Conservation (phyloP, 345 rosid species). For the Trapa incisa region DNA sequence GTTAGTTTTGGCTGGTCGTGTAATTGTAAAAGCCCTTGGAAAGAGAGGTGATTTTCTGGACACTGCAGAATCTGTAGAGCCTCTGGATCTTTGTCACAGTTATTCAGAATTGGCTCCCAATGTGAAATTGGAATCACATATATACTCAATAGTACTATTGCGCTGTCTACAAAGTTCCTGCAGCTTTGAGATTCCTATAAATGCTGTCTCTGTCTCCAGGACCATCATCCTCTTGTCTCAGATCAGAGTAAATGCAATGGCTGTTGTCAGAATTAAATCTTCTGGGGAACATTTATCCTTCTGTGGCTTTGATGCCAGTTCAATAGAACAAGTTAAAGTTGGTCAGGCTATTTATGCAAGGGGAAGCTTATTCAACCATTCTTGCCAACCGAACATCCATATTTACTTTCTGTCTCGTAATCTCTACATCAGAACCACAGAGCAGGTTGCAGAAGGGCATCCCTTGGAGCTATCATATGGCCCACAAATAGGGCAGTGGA, state of each 20-base stretch:
- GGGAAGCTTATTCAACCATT: constrained; percentile 83
- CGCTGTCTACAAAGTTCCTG: constrained; percentile 44
- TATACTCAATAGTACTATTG: constrained; percentile 53
- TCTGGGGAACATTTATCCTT: constrained; percentile 18
- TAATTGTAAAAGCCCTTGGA: constrained; percentile 38
- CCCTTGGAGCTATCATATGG: constrained; percentile 83
- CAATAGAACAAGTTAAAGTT: constrained; percentile 74
- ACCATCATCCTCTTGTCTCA: constrained; percentile 54
- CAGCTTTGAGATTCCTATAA: constrained; percentile 37
- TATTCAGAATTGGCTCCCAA: constrained; percentile 44
- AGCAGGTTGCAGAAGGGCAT: constrained; percentile 39
- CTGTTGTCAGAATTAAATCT: constrained; percentile 55
- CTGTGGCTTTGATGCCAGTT: constrained; percentile 29
- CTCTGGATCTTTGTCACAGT: constrained; percentile 53
- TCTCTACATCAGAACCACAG: constrained; percentile 49
- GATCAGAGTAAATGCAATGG: constrained; percentile 71
- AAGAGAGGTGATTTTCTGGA: constrained; percentile 22
- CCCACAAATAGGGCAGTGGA: constrained; percentile 82
- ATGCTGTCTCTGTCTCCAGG: constrained; percentile 32
- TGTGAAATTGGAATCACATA: constrained; percentile 60
- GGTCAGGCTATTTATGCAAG: constrained; percentile 65
- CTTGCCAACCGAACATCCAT: constrained; percentile 79
- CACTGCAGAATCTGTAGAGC: constrained; percentile 19
- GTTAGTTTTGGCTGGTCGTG: constrained; percentile 67
- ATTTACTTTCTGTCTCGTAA: constrained; percentile 75